phyloP scores from a whole-genome alignment of 495 filamentous ascomycete genomes.

The Penicillium desertorum region DNA sequence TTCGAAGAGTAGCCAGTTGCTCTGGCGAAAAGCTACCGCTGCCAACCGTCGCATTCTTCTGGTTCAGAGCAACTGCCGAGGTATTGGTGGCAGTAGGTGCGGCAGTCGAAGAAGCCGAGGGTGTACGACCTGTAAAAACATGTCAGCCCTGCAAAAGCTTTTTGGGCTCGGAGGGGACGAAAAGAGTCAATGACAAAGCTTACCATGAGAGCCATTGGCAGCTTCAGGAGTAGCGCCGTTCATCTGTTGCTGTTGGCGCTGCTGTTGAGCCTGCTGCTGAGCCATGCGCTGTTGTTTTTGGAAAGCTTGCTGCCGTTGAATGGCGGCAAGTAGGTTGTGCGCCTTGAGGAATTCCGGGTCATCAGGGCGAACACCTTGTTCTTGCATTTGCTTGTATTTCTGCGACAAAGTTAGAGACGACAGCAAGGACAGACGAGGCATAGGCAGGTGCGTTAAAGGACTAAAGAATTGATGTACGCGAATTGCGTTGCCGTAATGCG shows the following conservation, averaged over 20 bases:
- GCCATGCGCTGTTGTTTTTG: slow-evolving; percentile 47
- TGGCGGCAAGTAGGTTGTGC: slow-evolving; percentile 60
- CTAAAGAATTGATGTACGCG: not conserved
- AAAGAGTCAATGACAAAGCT: slow-evolving; percentile 5
- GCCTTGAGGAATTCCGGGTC: slow-evolving; percentile 81
- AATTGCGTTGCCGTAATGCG: slow-evolving; percentile 4
- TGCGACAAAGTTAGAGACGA: slow-evolving; percentile 40
- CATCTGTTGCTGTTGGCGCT: slow-evolving; percentile 45
- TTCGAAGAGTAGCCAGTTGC: slow-evolving; percentile 67
- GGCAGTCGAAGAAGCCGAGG: slow-evolving; percentile 48
- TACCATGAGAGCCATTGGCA: slow-evolving; percentile 55
- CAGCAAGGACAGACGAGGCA: not conserved
- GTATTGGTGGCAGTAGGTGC: slow-evolving; percentile 27
- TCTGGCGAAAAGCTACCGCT: slow-evolving; percentile 62
- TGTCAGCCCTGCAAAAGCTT: slow-evolving; percentile 7
- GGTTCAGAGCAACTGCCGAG: slow-evolving; percentile 26
- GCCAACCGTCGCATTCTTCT: slow-evolving; percentile 41
- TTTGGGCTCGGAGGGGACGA: not conserved
- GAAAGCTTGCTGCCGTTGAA: slow-evolving; percentile 61
- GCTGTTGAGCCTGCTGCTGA: slow-evolving; percentile 46
- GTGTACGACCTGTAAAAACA: slow-evolving; percentile 33
- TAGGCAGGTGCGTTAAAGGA: not conserved
- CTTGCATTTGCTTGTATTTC: slow-evolving; percentile 82
- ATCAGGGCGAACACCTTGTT: slow-evolving; percentile 65
- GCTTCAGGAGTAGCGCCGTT: slow-evolving; percentile 41